Evolutionary conservation across 768 basidiomycete genomes (phyloP), one percentile per base, ranked within the genome.

Genomic region (Saitozyma sp.): DNA sequence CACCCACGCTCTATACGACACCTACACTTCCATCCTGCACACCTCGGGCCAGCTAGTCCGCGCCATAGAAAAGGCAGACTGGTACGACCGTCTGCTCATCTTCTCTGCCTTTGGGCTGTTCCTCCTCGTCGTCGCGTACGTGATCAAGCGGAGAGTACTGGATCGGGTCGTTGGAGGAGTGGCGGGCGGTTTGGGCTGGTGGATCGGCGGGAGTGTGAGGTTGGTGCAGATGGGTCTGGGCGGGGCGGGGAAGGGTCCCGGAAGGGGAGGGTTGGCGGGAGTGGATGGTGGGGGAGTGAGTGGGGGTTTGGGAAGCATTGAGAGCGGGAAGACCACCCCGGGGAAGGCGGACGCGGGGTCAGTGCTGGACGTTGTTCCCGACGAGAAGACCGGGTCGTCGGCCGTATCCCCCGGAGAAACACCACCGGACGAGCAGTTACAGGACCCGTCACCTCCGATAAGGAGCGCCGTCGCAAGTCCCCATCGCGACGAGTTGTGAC

Each of bases 21-120:
- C 83, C 53, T 75, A 75, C 65, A 61, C 65, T 20, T 68, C 69
- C 40, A 64, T 77, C 46, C 86, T 97, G 76, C 82, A 83, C 54
- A 87, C 89, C 50, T 95, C 93, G 2, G 89, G 89, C 70, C 84
- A 88, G 37, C 86, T 99, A 65, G 87, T 98, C 67, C 90, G 88
- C 13, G 86, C 88, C 0, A 86, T 99, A 53, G 91, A 96, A 80
- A 88, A 88, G 63, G 85, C 92, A 14, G 94, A 98, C 82, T 88
- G 90, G 86, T 82, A 94, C 17, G 96, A 99, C 82, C 88, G 94
- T 7, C 77, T 96, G 38, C 81, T 98, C 64, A 88, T 99, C 69
- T 80, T 92, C 58, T 83, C 86, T 1, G 90, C 86, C 0, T 86
- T 98, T 42, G 75, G 83, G 10, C 90, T 97, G 78, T 99, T 99